A percentile compares a stretch with the other conserved stretches of the same genome.
Evolutionary conservation across 2,329 filamentous ascomycete species (phyloP).

Genomic region (Beauveria scarabaeidicola): DNA sequence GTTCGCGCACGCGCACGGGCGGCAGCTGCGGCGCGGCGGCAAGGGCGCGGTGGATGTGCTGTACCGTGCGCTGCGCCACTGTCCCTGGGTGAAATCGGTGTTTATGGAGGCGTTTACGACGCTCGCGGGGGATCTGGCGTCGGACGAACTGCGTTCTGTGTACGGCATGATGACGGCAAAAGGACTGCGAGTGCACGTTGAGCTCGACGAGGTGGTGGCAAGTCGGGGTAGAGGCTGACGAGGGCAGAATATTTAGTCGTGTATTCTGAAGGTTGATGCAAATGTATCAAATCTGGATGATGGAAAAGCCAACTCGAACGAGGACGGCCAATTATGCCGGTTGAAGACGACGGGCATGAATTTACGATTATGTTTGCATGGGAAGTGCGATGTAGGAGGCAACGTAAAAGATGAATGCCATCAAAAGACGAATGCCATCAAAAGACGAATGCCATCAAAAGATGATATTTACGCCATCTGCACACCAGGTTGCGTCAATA

Average conservation of each 20-base stretch:
- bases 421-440: no score
- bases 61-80: slow-evolving; percentile 37
- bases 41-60: slow-evolving; percentile 36
- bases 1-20: slow-evolving; percentile 33
- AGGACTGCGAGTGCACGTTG: slow-evolving; percentile 42
- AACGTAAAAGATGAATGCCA: no score
- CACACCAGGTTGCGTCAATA: no score
- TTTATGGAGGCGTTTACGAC: slow-evolving; percentile 44
- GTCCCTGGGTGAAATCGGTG: slow-evolving; percentile 41
- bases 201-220: slow-evolving; percentile 40
- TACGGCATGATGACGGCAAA: slow-evolving; percentile 40
- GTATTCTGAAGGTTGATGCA: no score
- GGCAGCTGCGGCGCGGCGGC: slow-evolving; percentile 21
- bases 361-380: no score
- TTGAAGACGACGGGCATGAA: no score
- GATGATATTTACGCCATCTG: no score
- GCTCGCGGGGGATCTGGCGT: slow-evolving; percentile 35
- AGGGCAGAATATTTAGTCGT: neutral
- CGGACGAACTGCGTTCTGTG: slow-evolving; percentile 39
- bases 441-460: no score
- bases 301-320: no score
- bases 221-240: slow-evolving; percentile 16
- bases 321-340: no score
- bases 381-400: no score
- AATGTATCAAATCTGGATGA: no score